Evolutionary conservation across 1,139 yeast genomes (phyloP).

Genomic region (Suhomyces chickasaworum): DNA sequence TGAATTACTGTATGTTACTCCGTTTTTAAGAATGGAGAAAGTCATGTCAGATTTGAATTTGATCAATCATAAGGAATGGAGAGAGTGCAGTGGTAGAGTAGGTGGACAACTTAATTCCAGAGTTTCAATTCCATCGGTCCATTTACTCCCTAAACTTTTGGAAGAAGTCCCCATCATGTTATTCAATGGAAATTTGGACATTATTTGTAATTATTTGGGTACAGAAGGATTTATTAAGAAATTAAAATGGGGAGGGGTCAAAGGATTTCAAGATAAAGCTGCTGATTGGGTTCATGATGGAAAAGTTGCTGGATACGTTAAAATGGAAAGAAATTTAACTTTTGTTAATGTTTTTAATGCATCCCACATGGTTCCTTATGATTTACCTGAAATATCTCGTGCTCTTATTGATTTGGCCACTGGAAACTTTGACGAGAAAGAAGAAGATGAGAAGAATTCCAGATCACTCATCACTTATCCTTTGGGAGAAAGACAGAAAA

Average conservation of each 20-base stretch:
- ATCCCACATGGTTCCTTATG: constrained; percentile 95
- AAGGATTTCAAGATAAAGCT: constrained; percentile 53
- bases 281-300: constrained; percentile 58
- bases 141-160: constrained; percentile 65
- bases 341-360: constrained; percentile 74
- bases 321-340: constrained; percentile 69
- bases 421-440: constrained; percentile 33
- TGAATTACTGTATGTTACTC: constrained; percentile 58
- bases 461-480: constrained; percentile 33
- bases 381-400: constrained; percentile 67
- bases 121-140: constrained; percentile 60
- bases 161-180: constrained; percentile 64
- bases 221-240: constrained; percentile 64
- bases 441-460: constrained; percentile 18
- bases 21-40: constrained; percentile 57
- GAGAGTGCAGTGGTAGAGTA: constrained; percentile 72
- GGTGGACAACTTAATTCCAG: constrained; percentile 52
- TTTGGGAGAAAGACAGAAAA: constrained; percentile 26
- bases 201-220: constrained; percentile 84
- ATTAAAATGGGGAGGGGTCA: constrained; percentile 67
- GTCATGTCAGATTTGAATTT: constrained; percentile 65
- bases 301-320: constrained; percentile 52
- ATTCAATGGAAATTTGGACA: constrained; percentile 86
- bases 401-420: constrained; percentile 62
- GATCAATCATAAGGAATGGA: constrained; percentile 55